phyloP scores from a whole-genome alignment of 2,329 filamentous ascomycete genomes.

The Tolypocladium paradoxum region DNA sequence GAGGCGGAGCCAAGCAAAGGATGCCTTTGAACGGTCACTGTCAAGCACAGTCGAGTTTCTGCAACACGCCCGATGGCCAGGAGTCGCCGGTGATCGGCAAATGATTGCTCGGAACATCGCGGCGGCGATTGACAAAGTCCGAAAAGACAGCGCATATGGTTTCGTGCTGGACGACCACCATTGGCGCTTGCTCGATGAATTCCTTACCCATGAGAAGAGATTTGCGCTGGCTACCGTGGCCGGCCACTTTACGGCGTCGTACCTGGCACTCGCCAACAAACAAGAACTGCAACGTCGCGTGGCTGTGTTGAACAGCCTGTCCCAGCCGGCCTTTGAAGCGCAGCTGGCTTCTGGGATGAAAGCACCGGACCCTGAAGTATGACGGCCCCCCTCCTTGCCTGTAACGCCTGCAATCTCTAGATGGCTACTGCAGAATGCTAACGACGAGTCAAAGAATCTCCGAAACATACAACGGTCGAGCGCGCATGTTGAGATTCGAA shows the following conservation, averaged over 20 bases:
- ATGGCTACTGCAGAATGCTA: background rate
- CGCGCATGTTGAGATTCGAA: constrained; percentile 3
- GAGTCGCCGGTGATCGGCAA: background rate
- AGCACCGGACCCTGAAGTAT: constrained; percentile 21
- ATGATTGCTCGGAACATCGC: constrained; percentile 11
- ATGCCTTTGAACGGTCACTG: constrained; percentile 13
- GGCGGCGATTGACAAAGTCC: constrained; percentile 13
- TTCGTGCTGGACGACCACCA: constrained; percentile 21
- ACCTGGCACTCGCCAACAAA: constrained; percentile 16
- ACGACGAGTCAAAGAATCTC: constrained; percentile 16
- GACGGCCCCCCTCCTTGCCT: constrained; percentile 5
- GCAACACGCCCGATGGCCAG: background rate
- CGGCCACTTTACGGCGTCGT: constrained; percentile 13
- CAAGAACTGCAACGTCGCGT: constrained; percentile 15
- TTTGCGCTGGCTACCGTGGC: constrained; percentile 20
- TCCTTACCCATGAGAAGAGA: constrained; percentile 13
- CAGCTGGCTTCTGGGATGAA: constrained; percentile 10
- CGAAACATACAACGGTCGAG: constrained; percentile 16
- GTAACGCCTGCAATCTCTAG: background rate
- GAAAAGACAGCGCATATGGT: constrained; percentile 13
- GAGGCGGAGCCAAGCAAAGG: constrained; percentile 10
- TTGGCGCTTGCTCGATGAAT: constrained; percentile 20
- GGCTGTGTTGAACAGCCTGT: constrained; percentile 13
- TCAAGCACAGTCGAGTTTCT: background rate
- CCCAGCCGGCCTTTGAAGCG: constrained; percentile 13